These are phyloP conservation scores for Sporothrix protearum DNA, from an alignment of 2,329 filamentous ascomycete genomes.

Conservation along the genomic window DNA sequence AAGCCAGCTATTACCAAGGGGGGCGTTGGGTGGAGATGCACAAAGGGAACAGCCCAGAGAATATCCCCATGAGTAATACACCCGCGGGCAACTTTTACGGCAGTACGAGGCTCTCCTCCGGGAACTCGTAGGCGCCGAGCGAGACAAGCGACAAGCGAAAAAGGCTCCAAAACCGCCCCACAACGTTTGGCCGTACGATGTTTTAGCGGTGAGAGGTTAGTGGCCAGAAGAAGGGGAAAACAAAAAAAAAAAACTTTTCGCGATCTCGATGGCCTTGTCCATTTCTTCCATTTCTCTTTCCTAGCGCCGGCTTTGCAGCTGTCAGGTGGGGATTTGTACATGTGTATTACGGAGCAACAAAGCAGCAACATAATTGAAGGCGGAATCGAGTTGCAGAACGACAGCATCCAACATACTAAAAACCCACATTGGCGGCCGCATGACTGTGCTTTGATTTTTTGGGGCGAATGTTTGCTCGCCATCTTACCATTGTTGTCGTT, in stretches of 20 bases:
- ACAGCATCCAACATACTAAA: background rate
- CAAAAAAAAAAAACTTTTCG: background rate
- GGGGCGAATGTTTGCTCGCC: background rate
- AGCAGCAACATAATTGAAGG: too few species aligned
- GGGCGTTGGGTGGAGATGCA: too few species aligned
- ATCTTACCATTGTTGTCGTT: background rate
- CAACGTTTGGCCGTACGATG: background rate
- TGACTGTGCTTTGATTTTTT: background rate
- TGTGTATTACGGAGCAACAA: too few species aligned
- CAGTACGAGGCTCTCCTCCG: background rate
- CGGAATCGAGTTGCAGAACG: background rate
- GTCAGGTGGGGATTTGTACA: background rate
- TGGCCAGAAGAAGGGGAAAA: background rate
- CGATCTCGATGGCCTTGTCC: background rate
- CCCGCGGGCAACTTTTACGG: background rate
- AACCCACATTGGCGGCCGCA: background rate
- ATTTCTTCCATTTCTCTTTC: background rate
- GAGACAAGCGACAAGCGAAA: background rate
- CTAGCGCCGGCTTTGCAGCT: slow-evolving; percentile 11
- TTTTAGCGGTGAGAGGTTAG: background rate
- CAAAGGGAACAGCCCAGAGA: background rate
- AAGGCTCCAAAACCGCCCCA: background rate
- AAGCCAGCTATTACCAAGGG: background rate
- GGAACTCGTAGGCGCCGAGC: background rate
- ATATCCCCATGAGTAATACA: background rate